Evolutionary conservation across 2,329 filamentous ascomycete genomes (phyloP).

Genomic region (Hymenoscyphus repandus): DNA sequence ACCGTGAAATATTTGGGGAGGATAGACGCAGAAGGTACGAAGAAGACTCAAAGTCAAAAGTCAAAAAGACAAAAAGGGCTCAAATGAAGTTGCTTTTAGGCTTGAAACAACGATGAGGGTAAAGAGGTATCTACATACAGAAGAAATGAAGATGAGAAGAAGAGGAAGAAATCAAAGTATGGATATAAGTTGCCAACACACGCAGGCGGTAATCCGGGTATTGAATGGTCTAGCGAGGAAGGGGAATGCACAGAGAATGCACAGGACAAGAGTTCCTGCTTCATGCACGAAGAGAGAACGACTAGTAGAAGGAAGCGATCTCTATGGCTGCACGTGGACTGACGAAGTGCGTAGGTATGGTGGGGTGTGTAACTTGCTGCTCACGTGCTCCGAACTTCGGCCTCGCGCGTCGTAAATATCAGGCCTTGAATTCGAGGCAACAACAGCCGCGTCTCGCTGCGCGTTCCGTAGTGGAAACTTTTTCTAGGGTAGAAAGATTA

Average conservation of each 20-base stretch:
- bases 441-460: too few relatives aligned
- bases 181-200: constrained; percentile 3
- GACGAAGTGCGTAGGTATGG: too few relatives aligned
- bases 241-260: too few relatives aligned
- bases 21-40: too few relatives aligned
- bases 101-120: not conserved
- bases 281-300: too few relatives aligned
- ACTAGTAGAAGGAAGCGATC: too few relatives aligned
- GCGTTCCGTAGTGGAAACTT: not conserved
- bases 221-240: not conserved
- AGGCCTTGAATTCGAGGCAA: too few relatives aligned
- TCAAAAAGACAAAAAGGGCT: not conserved
- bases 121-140: not conserved
- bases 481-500: too few relatives aligned
- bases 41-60: too few relatives aligned
- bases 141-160: not conserved
- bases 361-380: not conserved
- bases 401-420: not conserved
- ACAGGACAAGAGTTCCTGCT: too few relatives aligned
- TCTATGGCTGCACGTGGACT: too few relatives aligned
- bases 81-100: not conserved
- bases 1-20: not conserved
- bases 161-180: constrained; percentile 1
- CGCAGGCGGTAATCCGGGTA: not conserved
- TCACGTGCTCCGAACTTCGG: too few relatives aligned